Conservation (phyloP, 2,329 filamentous ascomycete genomes). For the Mollisia scopiformis region DNA sequence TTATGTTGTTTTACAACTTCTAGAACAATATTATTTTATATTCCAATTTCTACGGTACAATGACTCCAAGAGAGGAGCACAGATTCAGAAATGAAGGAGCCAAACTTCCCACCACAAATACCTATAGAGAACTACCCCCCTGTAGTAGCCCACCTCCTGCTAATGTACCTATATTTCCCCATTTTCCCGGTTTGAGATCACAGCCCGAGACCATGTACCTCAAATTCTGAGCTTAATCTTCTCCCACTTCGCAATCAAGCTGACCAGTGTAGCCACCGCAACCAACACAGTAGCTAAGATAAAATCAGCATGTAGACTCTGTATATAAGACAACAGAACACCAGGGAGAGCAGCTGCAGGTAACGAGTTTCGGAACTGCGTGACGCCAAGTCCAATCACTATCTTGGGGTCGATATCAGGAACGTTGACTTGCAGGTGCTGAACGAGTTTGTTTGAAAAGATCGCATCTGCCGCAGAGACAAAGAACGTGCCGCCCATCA, state of each 20-base stretch:
- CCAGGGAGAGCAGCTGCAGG: constrained; percentile 22
- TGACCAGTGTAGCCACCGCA: constrained; percentile 9
- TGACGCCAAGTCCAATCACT: constrained; percentile 42
- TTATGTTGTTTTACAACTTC: too few relatives aligned
- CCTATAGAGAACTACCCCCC: too few relatives aligned
- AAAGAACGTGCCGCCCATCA: constrained; percentile 27
- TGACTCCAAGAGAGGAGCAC: too few relatives aligned
- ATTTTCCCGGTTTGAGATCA: too few relatives aligned
- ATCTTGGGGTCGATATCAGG: constrained; percentile 39
- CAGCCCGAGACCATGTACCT: too few relatives aligned
- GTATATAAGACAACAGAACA: constrained; percentile 25
- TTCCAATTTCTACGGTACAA: too few relatives aligned
- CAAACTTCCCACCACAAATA: too few relatives aligned
- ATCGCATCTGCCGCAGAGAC: constrained; percentile 27
- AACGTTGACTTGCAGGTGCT: constrained; percentile 42
- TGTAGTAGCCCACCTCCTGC: too few relatives aligned
- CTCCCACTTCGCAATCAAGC: background rate
- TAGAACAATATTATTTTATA: too few relatives aligned
- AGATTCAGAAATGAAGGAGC: too few relatives aligned
- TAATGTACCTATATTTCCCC: too few relatives aligned
- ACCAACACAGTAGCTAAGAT: constrained; percentile 16
- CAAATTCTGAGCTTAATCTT: too few relatives aligned
- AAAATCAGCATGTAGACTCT: constrained; percentile 21
- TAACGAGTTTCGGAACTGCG: constrained; percentile 48
- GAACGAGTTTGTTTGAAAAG: constrained; percentile 43